These are phyloP conservation scores for Leptographium wingfieldii DNA, from an alignment of 2,329 filamentous ascomycete species.

Conservation along the genomic window DNA sequence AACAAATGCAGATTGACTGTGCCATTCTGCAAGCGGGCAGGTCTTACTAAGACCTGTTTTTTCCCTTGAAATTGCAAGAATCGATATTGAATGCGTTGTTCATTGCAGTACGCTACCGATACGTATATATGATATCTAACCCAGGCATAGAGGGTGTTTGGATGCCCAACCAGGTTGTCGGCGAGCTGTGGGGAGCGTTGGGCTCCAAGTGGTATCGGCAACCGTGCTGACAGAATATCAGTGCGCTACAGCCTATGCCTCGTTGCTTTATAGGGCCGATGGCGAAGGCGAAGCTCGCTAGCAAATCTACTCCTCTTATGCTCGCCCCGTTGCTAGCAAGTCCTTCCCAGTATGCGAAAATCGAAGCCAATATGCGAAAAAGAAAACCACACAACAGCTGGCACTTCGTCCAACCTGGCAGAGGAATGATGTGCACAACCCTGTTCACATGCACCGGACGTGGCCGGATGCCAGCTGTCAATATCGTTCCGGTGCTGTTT, in stretches of 20 bases:
- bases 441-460: constrained; percentile 1
- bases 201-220: neutral
- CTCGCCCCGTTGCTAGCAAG: neutral
- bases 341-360: neutral
- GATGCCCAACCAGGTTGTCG: neutral
- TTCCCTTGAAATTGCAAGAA: neutral
- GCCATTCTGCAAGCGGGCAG: neutral
- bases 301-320: neutral
- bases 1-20: neutral
- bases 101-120: neutral
- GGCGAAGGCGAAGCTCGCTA: neutral
- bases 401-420: neutral
- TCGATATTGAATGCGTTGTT: neutral
- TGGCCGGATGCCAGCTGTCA: constrained; percentile 7
- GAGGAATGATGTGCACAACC: neutral
- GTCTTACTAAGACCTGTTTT: neutral
- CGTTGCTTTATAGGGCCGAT: no score
- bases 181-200: neutral
- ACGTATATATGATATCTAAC: neutral
- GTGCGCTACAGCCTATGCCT: neutral
- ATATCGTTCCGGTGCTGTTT: neutral
- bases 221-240: neutral
- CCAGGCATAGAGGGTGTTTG: neutral
- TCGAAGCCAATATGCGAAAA: no score
- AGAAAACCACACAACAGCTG: neutral